Base-by-base conservation (phyloP, 768 basidiomycete species). In the Termitomyces sp. region DNA sequence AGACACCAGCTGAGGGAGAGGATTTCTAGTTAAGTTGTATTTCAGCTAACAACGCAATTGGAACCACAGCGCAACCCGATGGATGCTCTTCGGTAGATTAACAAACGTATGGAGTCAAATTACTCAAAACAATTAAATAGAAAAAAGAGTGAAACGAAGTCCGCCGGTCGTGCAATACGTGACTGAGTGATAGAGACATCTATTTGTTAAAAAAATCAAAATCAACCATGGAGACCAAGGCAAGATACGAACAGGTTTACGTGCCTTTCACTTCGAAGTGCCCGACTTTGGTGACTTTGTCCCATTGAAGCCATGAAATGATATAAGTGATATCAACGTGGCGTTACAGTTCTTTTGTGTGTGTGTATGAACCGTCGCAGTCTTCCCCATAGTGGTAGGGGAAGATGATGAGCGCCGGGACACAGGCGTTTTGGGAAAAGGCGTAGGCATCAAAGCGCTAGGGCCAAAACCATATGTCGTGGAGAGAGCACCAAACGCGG, bases 391-490 rank as follows among this genome's bases (percentile, higher is more conserved):
- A 18, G 30, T 28, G 40, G 55, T 28, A 9, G 48, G 18, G 4
- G 44, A 36, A 30, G 56, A 48, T 4, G 55, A 6, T 23, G 16
- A 33, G 13, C 23, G 14, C 20, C 41, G 46, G 5, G 38, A 16
- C 12, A 28, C 32, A 35, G 18, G 40, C 12, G 51, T 4, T 4
- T 38, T 26, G 14, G 52, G 46, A 13, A 12, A 30, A 33, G 58
- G 54, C 2, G 54, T 60, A 20, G 54, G 54, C 5, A 44, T 33
- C 7, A 43, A 13, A 16, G 48, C 36, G 6, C 54, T 40, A 18
- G 53, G n/a, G 23, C 54, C 59, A 40, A 69, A 60, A 38, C 69
- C 69, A 32, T 66, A 71, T 6, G 61, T 58, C 1, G 67, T 61
- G 2, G 63, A 57, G 28, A 70, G 55, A 1, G 56, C 49, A 33